phyloP scores from a whole-genome alignment of 139 green algal species.

The Coccomyxa sp. region DNA sequence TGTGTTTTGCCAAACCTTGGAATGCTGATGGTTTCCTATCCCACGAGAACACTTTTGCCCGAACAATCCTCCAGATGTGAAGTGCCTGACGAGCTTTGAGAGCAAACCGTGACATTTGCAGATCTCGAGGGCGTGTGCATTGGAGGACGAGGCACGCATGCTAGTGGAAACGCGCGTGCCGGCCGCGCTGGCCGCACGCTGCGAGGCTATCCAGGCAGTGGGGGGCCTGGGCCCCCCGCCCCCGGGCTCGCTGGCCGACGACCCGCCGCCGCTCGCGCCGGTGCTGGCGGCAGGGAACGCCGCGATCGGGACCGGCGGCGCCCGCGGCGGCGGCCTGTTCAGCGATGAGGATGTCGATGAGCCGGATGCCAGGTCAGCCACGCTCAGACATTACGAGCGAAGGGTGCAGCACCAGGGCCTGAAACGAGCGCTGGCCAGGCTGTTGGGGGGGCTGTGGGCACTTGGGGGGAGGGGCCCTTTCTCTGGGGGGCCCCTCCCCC shows the following conservation, averaged over 20 bases:
- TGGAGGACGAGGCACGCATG: constrained; percentile 41
- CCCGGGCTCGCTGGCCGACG: constrained; percentile 4
- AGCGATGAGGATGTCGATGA: not conserved
- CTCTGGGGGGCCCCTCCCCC: no score
- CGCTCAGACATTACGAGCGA: not conserved
- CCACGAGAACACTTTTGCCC: no score
- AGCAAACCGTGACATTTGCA: not conserved
- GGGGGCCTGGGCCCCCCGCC: constrained; percentile 47
- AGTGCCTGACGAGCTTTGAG: not conserved
- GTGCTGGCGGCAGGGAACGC: not conserved
- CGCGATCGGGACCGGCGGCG: not conserved
- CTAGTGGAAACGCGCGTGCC: constrained; percentile 29
- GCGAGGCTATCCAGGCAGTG: constrained; percentile 37
- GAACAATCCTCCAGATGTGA: not conserved
- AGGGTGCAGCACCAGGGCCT: not conserved
- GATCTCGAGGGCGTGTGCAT: constrained; percentile 32
- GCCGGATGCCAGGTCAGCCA: not conserved
- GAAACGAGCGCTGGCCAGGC: not conserved
- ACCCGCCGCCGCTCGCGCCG: not conserved
- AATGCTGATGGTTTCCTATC: not conserved
- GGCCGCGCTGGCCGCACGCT: constrained; percentile 32
- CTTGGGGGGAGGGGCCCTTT: no score
- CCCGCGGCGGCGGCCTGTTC: not conserved
- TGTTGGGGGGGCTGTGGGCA: no score
- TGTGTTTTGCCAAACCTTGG: not conserved